Conservation (phyloP, 352 stramenopile species). For the Phytophthora sansomeana region DNA sequence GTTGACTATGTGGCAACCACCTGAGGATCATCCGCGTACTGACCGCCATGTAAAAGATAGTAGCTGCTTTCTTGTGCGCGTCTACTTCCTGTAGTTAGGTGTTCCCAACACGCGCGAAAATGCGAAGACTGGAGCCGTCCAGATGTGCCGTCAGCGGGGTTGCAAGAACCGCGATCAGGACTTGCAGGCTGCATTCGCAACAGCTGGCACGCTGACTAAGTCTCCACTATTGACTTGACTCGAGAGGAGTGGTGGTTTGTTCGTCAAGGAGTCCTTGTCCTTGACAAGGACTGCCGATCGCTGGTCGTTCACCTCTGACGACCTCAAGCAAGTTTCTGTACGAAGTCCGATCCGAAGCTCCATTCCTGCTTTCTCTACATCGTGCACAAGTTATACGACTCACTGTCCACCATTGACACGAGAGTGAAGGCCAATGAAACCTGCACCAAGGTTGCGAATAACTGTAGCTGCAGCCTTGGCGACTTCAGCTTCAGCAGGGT, state of each 20-base stretch:
- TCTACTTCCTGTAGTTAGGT: no score
- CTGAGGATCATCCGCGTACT: neutral
- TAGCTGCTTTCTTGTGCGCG: neutral
- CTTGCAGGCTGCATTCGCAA: constrained; percentile 11
- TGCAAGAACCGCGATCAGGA: constrained; percentile 25
- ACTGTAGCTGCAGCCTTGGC: constrained; percentile 1
- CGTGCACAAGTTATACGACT: constrained; percentile 3
- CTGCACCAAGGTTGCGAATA: neutral
- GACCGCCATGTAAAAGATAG: constrained; percentile 4
- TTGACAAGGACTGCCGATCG: constrained; percentile 22
- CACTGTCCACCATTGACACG: no score
- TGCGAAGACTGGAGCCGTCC: neutral
- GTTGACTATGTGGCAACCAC: neutral
- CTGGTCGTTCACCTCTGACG: constrained; percentile 1
- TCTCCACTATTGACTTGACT: constrained; percentile 1
- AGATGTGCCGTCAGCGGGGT: constrained; percentile 8
- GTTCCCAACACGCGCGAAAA: neutral
- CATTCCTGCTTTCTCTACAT: constrained; percentile 22
- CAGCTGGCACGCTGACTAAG: constrained; percentile 23
- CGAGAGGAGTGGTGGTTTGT: neutral
- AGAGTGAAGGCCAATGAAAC: constrained; percentile 23
- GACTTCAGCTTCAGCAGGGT: constrained; percentile 3
- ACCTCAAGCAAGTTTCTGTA: constrained; percentile 19
- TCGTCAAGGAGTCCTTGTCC: neutral
- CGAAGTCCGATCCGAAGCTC: constrained; percentile 20